phyloP scores from a whole-genome alignment of 2,329 filamentous ascomycete genomes.

The Botryotinia globosa region DNA sequence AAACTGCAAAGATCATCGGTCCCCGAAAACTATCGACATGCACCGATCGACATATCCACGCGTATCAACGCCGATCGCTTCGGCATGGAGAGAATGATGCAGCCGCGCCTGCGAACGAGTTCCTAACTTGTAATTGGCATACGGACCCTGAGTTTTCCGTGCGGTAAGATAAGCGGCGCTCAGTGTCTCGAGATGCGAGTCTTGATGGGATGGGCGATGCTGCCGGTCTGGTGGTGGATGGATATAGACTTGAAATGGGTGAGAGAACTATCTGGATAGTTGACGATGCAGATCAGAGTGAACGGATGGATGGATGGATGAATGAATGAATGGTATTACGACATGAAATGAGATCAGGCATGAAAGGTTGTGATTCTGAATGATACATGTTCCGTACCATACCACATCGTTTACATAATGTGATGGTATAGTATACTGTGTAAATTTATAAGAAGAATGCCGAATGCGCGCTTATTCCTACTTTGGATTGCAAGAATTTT shows the following conservation, averaged over 20 bases:
- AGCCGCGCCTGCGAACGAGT: not conserved
- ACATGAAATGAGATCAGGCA: not conserved
- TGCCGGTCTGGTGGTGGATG: not conserved
- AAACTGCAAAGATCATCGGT: not conserved
- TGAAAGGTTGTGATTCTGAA: not conserved
- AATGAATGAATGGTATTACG: not conserved
- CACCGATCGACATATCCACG: not conserved
- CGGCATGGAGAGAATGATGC: not conserved
- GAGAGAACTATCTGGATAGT: not conserved
- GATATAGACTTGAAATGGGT: not conserved
- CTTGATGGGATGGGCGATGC: not conserved
- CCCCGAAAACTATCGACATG: not conserved
- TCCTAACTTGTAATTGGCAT: not conserved
- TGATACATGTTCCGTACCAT: not conserved
- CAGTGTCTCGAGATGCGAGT: not conserved
- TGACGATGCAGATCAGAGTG: not conserved
- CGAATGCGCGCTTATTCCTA: not conserved
- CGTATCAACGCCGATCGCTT: not conserved
- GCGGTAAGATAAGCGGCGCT: not conserved
- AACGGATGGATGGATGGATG: not conserved
- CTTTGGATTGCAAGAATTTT: not conserved
- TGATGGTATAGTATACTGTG: not conserved
- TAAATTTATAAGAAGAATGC: not conserved
- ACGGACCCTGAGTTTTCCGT: not conserved
- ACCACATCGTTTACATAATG: not conserved